A percentile compares a stretch with the other conserved stretches of the same genome.
phyloP scores from a whole-genome alignment of 192 early-diverging fungal genomes.

The Phlyctochytrium arcticum region DNA sequence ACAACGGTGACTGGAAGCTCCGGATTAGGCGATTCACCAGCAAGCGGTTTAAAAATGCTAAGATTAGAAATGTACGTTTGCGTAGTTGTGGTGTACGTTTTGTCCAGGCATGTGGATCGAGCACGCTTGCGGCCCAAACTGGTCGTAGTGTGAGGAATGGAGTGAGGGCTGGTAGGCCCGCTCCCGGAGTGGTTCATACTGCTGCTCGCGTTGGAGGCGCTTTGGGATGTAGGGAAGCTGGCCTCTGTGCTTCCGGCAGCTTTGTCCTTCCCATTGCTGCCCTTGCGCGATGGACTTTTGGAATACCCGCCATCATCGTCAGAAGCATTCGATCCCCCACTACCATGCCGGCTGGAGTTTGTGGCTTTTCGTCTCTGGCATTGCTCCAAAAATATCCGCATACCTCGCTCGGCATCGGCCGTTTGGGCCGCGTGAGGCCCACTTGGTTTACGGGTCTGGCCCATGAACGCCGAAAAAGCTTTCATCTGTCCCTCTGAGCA shows the following conservation, averaged over 20 bases:
- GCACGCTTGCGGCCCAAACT: neutral
- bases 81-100: slow-evolving; percentile 18
- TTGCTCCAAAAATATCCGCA: slow-evolving; percentile 19
- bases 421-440: neutral
- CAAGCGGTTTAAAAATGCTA: slow-evolving; percentile 14
- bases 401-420: slow-evolving; percentile 5
- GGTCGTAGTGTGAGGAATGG: neutral
- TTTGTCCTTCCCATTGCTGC: neutral
- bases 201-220: no score
- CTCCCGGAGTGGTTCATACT: no score
- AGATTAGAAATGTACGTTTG: slow-evolving; percentile 14
- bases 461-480: slow-evolving; percentile 18
- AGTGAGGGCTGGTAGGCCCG: neutral
- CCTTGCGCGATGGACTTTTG: neutral
- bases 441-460: slow-evolving; percentile 17
- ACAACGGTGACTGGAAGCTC: slow-evolving; percentile 12
- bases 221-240: no score
- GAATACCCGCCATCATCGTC: neutral
- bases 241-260: no score
- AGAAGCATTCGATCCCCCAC: neutral
- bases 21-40: neutral
- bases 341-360: neutral
- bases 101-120: neutral
- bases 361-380: slow-evolving; percentile 4
- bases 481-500: slow-evolving; percentile 8